These are phyloP conservation scores for Athelia psychrophila DNA, from an alignment of 1,284 basidiomycete species.

Conservation along the genomic window DNA sequence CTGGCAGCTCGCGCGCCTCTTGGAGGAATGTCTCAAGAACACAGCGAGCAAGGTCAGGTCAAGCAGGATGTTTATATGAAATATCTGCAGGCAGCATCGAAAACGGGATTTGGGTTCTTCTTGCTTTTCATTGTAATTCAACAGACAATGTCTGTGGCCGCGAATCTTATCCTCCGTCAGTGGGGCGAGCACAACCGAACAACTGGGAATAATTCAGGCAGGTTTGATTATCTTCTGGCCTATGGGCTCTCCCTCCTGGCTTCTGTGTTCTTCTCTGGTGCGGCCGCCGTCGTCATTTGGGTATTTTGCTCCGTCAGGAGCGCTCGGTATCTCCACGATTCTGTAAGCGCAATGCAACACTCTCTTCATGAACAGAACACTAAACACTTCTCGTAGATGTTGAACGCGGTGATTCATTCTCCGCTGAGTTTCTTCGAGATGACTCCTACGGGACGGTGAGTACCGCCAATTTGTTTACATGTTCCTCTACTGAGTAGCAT, in stretches of 20 bases:
- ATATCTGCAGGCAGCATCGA: constrained; percentile 82
- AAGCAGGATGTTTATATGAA: constrained; percentile 75
- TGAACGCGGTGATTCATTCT: constrained; percentile 75
- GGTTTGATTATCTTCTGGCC: constrained; percentile 53
- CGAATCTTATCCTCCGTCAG: constrained; percentile 70
- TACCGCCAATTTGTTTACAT: constrained; percentile 6
- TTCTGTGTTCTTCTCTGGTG: constrained; percentile 49
- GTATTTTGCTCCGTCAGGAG: constrained; percentile 79
- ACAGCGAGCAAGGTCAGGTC: constrained; percentile 81
- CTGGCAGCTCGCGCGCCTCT: constrained; percentile 35
- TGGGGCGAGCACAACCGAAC: constrained; percentile 82
- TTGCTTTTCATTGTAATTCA: constrained; percentile 53
- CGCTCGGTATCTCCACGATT: constrained; percentile 75
- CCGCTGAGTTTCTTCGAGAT: constrained; percentile 88
- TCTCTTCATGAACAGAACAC: constrained; percentile 5
- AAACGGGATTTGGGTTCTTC: constrained; percentile 67
- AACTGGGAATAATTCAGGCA: constrained; percentile 54
- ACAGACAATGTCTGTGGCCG: constrained; percentile 53
- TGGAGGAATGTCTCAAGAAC: constrained; percentile 64
- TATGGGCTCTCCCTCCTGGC: constrained; percentile 63
- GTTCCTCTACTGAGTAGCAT: background rate
- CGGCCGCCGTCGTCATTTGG: constrained; percentile 67
- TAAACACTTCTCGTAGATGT: constrained; percentile 48
- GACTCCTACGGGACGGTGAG: constrained; percentile 76
- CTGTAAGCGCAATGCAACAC: constrained; percentile 37